Base-by-base conservation (phyloP, 176 grass and related monocot species). In the Musa acuminata region DNA sequence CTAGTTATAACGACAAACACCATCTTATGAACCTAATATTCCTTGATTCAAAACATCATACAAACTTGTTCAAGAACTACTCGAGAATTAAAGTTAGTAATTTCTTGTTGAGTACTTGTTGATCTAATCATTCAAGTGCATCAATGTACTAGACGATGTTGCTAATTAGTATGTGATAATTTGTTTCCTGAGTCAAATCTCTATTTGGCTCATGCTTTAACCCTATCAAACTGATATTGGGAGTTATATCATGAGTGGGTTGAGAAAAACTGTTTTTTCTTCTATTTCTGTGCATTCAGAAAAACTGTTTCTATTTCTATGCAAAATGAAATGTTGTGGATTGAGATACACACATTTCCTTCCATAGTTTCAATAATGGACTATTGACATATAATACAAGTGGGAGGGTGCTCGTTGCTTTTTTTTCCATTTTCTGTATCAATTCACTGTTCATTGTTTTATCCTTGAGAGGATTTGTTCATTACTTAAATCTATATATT, bases 401-500 rank as follows among this genome's bases (percentile, higher is more conserved):
- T 43, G 3, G 2, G 29, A 43, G 4, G 35, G 35, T 43, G 35
- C 35, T 43, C 4, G 35, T 43, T 43, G 21, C 63, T 67, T 35
- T 43, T 35, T 17, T 57, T 74, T 27, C 13, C 24, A 24, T 27
- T 17, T 55, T 14, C 14, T 55, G 14, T 55, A n/a, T 64, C 51
- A 62, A 50, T 11, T 64, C 8, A 52, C 26, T 62, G 27, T 27
- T 21, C 48, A 16, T 23, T 21, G 6, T 24, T 49, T 43, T 51
- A 55, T 11, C 49, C 35, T 59, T 53, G 54, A 35, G 25, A 75
- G 7, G 8, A 55, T 35, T 64, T 81, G 19, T 53, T 78, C 21
- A 79, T 72, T 58, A 55, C 83, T 66, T 4, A 77, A 70, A 62
- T 65, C 35, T 74, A 49, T 22, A 22, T 85, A 58, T 78, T 51